Evolutionary conservation across 768 basidiomycete species (phyloP), one percentile per base, ranked within the genome.

Genomic region (Phanerodontia chrysosporium): DNA sequence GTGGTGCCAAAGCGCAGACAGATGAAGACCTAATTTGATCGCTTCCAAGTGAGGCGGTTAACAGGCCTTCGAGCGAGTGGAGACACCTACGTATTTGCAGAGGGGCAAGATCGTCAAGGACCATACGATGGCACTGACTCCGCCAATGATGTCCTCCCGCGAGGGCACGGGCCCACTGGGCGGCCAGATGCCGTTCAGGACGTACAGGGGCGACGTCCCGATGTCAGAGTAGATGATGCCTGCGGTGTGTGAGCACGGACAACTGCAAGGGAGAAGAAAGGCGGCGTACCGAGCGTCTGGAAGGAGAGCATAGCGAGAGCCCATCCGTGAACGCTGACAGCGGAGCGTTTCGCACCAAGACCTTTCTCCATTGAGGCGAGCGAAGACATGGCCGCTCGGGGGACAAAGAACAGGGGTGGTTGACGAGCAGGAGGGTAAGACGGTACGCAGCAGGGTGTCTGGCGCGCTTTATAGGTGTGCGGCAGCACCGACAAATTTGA

Each of bases 161-260:
- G 78, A 70, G 0, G 86, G 87, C 0, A 74, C 67, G 14, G 76
- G 74, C 0, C 80, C 80, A 3, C 63, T 55, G 1, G 80, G 32
- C 1, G 82, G 76, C 81, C 84, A 88, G 18, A 88, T 80, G 8
- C 85, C 85, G 64, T 86, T 87, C 29, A 89, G 67, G 1, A 84
- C 81, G 67, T 88, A 88, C 10, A 87, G 69, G 0, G 86, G 85
- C 0, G 82, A 84, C 0, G 86, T 86, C 7, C 85, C 78, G 44
- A 76, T 76, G 61, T 80, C 79, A 21, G 71, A 73, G 62, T 74
- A 78, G 30, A 80, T 75, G 51, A 76, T 74, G 0, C 78, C 77
- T 69, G 59, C 51, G 59, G 32, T 61, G 10, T 1, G 21, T 21
- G 18, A 7, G 46, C 28, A 54, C n/a, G 25, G n/a, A 28, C 29